Conservation (phyloP, 1,139 yeast species). For the Wickerhamomyces sp. region DNA sequence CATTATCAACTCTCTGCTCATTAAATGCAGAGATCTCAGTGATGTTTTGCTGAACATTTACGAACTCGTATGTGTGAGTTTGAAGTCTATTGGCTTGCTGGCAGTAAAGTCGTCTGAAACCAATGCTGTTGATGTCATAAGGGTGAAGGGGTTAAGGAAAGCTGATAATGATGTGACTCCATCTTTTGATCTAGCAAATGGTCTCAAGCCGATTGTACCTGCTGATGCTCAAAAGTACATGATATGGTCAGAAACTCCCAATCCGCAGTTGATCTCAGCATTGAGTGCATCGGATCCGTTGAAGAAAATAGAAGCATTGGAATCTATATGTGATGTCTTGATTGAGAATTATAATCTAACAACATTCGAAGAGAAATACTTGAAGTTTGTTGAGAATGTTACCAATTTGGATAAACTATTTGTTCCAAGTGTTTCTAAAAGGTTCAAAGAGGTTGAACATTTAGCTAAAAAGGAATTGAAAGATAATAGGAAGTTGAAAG, state of each 20-base stretch:
- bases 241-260: constrained; percentile 17
- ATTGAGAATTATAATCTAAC: constrained; percentile 20
- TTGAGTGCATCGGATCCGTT: constrained; percentile 3
- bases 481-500: constrained; percentile 56
- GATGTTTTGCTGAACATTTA: constrained; percentile 27
- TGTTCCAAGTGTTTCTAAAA: constrained; percentile 60
- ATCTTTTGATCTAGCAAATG: constrained; percentile 14
- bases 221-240: constrained; percentile 8
- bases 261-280: constrained; percentile 8
- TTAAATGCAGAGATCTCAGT: constrained; percentile 26
- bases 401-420: constrained; percentile 40
- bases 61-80: constrained; percentile 23
- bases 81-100: constrained; percentile 78
- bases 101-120: constrained; percentile 40
- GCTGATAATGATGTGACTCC: constrained; percentile 22
- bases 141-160: constrained; percentile 67
- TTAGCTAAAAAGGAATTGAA: constrained; percentile 81
- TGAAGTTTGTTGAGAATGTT: constrained; percentile 16
- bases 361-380: constrained; percentile 19
- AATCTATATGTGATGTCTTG: constrained; percentile 14
- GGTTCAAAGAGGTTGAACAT: constrained; percentile 89
- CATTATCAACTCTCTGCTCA: constrained; percentile 24
- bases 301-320: constrained; percentile 14
- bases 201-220: constrained; percentile 20
- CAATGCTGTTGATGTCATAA: constrained; percentile 39